Evolutionary conservation across 2,329 filamentous ascomycete species (phyloP).

Genomic region (Colletotrichum coccodes): DNA sequence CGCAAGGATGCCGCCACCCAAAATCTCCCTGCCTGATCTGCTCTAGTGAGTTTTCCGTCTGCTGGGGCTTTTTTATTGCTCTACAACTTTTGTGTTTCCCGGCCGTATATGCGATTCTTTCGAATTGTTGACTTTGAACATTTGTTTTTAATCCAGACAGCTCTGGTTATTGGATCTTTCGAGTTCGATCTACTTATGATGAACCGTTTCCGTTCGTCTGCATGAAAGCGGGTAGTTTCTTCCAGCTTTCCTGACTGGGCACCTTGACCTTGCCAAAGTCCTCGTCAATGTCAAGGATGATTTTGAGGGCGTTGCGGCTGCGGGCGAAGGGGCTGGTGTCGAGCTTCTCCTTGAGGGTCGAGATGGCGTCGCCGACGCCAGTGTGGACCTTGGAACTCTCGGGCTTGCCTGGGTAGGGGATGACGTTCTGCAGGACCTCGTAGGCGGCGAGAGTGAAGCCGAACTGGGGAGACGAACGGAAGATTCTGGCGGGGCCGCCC

Average conservation of each 20-base stretch:
- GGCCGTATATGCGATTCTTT: conserved; percentile 23
- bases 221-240: conserved; percentile 61
- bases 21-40: conserved; percentile 1
- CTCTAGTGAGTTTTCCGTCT: conserved; percentile 7
- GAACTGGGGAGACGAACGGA: conserved; percentile 96
- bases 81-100: conserved; percentile 20
- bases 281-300: conserved; percentile 93
- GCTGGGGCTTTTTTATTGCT: conserved; percentile 16
- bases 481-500: conserved; percentile 92
- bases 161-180: background rate
- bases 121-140: conserved; percentile 2
- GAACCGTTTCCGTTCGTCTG: conserved; percentile 19
- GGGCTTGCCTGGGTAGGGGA: conserved; percentile 80
- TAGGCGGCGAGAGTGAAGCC: conserved; percentile 97
- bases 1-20: conserved; percentile 17
- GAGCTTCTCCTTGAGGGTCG: conserved; percentile 71
- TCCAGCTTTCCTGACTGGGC: conserved; percentile 63
- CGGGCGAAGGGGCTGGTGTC: conserved; percentile 62
- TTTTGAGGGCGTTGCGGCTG: conserved; percentile 92
- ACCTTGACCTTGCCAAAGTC: conserved; percentile 84
- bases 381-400: conserved; percentile 63
- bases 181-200: background rate
- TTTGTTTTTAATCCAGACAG: background rate
- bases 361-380: conserved; percentile 71
- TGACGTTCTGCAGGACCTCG: conserved; percentile 83